phyloP scores from a whole-genome alignment of 2,329 filamentous ascomycete genomes.

The Beauveria varroae region DNA sequence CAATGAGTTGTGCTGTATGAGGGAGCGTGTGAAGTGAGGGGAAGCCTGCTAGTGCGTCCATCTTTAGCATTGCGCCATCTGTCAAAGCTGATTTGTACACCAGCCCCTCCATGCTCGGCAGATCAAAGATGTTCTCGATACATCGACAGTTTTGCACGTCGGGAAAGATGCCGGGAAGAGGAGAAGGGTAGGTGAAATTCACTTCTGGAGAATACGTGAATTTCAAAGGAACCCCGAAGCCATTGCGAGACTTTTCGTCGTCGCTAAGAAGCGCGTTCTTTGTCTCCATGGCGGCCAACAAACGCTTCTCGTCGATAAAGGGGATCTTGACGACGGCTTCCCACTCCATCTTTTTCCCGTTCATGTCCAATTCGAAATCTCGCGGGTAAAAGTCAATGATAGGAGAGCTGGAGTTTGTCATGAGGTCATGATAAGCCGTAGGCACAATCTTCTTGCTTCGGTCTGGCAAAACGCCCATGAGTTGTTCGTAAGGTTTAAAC shows the following conservation, averaged over 20 bases:
- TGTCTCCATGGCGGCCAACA: slow-evolving; percentile 78
- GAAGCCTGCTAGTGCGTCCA: slow-evolving; percentile 83
- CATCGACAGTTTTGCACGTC: slow-evolving; percentile 82
- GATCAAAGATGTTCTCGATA: slow-evolving; percentile 91
- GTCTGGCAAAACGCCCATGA: slow-evolving; percentile 97
- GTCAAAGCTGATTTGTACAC: slow-evolving; percentile 79
- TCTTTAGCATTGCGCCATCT: slow-evolving; percentile 73
- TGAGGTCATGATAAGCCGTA: slow-evolving; percentile 75
- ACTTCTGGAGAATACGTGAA: slow-evolving; percentile 77
- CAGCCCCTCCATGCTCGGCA: slow-evolving; percentile 85
- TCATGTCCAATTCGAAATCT: slow-evolving; percentile 98
- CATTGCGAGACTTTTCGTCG: slow-evolving; percentile 76
- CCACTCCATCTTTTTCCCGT: slow-evolving; percentile 99
- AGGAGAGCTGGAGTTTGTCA: slow-evolving; percentile 83
- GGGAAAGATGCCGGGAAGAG: slow-evolving; percentile 81
- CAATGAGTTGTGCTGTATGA: slow-evolving; percentile 63
- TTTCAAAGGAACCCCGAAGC: slow-evolving; percentile 86
- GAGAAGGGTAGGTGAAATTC: slow-evolving; percentile 80
- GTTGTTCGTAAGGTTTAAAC: slow-evolving; percentile 89
- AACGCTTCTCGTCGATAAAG: slow-evolving; percentile 87
- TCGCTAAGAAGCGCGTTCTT: slow-evolving; percentile 71
- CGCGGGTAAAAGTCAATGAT: slow-evolving; percentile 98
- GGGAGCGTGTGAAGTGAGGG: slow-evolving; percentile 82
- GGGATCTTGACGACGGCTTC: slow-evolving; percentile 98
- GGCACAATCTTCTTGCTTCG: slow-evolving; percentile 97